Conservation (phyloP, 345 rosid genomes). For the Syzygium aqueum region DNA sequence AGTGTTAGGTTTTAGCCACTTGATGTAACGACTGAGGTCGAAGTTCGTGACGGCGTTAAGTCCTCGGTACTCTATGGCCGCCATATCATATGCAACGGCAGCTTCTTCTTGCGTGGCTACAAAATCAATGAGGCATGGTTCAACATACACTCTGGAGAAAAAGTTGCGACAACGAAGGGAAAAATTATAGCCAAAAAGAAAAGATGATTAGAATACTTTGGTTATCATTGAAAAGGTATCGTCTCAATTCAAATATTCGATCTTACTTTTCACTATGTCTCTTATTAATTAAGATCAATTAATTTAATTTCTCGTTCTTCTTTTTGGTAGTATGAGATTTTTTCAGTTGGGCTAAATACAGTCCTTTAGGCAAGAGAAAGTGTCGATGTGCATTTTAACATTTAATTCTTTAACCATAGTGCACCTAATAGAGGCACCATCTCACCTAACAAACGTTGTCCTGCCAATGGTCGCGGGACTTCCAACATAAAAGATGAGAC, state of each 20-base stretch:
- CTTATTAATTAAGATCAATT: neutral
- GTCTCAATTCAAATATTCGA: neutral
- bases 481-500: neutral
- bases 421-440: neutral
- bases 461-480: neutral
- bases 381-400: neutral
- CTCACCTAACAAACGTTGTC: neutral
- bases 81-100: slow-evolving; percentile 84
- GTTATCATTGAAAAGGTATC: neutral
- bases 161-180: neutral
- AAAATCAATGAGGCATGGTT: neutral
- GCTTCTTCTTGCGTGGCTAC: slow-evolving; percentile 98
- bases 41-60: slow-evolving; percentile 90
- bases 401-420: neutral
- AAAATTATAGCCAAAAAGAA: neutral
- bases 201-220: neutral
- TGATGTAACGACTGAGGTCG: slow-evolving; percentile 80
- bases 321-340: no score
- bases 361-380: neutral
- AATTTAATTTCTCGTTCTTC: neutral
- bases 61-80: slow-evolving; percentile 92
- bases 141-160: neutral
- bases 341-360: no score
- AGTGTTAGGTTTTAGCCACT: slow-evolving; percentile 41
- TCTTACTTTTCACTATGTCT: neutral